phyloP scores from a whole-genome alignment of 768 basidiomycete genomes.

The Obba rivulosa region DNA sequence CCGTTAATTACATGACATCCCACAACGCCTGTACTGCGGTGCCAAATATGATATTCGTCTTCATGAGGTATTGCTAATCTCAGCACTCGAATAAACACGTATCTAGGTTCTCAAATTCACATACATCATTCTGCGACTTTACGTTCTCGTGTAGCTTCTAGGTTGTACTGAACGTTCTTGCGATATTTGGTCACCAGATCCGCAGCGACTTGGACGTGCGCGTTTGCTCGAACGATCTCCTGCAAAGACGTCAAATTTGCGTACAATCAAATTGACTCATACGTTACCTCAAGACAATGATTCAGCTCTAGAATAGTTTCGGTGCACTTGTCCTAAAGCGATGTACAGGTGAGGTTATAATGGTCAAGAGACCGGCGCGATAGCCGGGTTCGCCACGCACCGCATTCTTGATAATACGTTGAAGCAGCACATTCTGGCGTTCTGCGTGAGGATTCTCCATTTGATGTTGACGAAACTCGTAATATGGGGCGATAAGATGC shows the following conservation, averaged over 20 bases:
- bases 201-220: conserved; percentile 73
- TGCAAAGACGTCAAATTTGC: conserved; percentile 21
- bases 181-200: conserved; percentile 84
- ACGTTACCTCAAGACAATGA: conserved; percentile 70
- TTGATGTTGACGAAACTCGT: no score
- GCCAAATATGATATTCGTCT: no score
- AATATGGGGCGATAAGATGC: no score
- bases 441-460: conserved; percentile 98
- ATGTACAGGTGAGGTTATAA: not conserved
- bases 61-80: no score
- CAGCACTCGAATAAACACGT: no score
- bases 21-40: no score
- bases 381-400: conserved; percentile 37
- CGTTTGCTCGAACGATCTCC: conserved; percentile 79
- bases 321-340: conserved; percentile 78
- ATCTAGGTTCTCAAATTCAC: no score
- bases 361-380: not conserved
- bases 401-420: conserved; percentile 86
- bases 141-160: conserved; percentile 50
- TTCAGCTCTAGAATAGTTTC: conserved; percentile 88
- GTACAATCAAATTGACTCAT: not conserved
- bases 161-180: conserved; percentile 89
- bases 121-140: not conserved
- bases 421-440: conserved; percentile 83
- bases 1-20: no score